Conservation (phyloP, 2,329 filamentous ascomycete genomes). For the Venturia carpophila region DNA sequence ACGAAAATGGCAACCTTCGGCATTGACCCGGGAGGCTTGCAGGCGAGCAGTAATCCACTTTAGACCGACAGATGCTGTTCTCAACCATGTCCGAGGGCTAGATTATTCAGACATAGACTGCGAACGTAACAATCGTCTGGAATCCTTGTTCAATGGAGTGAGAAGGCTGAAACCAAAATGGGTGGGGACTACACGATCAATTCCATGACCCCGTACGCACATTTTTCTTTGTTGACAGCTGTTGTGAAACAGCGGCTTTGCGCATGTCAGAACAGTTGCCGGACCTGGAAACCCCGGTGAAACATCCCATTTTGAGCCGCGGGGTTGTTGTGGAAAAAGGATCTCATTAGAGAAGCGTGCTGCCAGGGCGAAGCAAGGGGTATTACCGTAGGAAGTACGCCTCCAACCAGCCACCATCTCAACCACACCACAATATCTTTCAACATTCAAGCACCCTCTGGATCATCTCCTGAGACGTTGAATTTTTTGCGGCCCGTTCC, state of each 20-base stretch:
- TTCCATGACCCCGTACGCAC: neutral
- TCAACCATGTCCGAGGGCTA: neutral
- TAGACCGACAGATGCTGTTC: neutral
- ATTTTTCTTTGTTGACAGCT: slow-evolving; percentile 1
- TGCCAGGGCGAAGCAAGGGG: slow-evolving; percentile 9
- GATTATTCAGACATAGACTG: slow-evolving; percentile 6
- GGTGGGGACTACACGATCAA: neutral
- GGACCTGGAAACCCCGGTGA: slow-evolving; percentile 1
- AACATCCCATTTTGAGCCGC: slow-evolving; percentile 2
- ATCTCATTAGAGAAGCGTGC: neutral
- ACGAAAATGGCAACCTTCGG: slow-evolving; percentile 10
- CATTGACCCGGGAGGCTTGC: slow-evolving; percentile 12
- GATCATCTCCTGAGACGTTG: slow-evolving; percentile 58
- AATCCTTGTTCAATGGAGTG: neutral
- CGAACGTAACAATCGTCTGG: neutral
- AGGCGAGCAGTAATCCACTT: neutral
- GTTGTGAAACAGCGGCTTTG: neutral
- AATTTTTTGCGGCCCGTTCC: slow-evolving; percentile 80
- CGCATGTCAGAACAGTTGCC: slow-evolving; percentile 5
- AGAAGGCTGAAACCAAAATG: slow-evolving; percentile 7
- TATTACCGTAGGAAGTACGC: slow-evolving; percentile 5
- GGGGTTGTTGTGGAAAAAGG: neutral
- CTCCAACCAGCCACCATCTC: slow-evolving; percentile 1
- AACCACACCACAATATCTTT: slow-evolving; percentile 22
- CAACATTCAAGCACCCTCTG: slow-evolving; percentile 33